A percentile compares a stretch with the other conserved stretches of the same genome.
Evolutionary conservation across 352 stramenopile species (phyloP).

Genomic region (Phytopythium delawarense): DNA sequence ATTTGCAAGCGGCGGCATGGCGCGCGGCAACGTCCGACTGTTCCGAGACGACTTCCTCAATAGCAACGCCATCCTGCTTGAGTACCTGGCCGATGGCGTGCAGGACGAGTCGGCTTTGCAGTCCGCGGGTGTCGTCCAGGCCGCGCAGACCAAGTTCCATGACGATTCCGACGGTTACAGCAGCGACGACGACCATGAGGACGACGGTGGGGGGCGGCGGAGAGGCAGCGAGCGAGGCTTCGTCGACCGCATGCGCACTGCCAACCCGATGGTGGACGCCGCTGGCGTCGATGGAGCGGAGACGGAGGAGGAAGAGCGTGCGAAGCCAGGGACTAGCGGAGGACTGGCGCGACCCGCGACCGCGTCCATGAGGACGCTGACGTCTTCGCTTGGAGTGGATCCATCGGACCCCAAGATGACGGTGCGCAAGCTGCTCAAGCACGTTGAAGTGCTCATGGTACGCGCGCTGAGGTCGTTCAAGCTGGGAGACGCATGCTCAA

Average conservation of each 20-base stretch:
- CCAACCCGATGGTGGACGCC: conserved; percentile 27
- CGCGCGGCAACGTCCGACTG: conserved; percentile 67
- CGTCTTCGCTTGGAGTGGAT: conserved; percentile 57
- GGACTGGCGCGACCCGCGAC: conserved; percentile 13
- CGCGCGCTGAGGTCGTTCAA: not conserved
- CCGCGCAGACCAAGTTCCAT: conserved; percentile 8
- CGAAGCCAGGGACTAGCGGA: not conserved
- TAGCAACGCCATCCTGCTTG: conserved; percentile 76
- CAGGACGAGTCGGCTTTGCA: conserved; percentile 13
- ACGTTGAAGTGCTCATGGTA: conserved; percentile 79
- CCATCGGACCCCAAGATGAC: conserved; percentile 79
- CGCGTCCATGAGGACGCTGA: conserved; percentile 15
- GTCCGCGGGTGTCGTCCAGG: conserved; percentile 3
- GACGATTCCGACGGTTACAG: conserved; percentile 7
- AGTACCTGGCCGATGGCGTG: conserved; percentile 64
- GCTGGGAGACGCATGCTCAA: not conserved
- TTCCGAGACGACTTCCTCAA: conserved; percentile 86
- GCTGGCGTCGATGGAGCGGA: not conserved
- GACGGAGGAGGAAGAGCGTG: conserved; percentile 1
- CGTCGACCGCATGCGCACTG: conserved; percentile 56
- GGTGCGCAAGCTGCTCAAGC: conserved; percentile 78
- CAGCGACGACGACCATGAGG: conserved; percentile 7
- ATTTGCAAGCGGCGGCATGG: conserved; percentile 59
- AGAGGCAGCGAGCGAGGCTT: conserved; percentile 18
- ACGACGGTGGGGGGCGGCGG: not conserved